A percentile compares a stretch with the other conserved stretches of the same genome.
Evolutionary conservation across 164 flowering plant genomes (phyloP).

Genomic region (Chimonanthus salicifolius): DNA sequence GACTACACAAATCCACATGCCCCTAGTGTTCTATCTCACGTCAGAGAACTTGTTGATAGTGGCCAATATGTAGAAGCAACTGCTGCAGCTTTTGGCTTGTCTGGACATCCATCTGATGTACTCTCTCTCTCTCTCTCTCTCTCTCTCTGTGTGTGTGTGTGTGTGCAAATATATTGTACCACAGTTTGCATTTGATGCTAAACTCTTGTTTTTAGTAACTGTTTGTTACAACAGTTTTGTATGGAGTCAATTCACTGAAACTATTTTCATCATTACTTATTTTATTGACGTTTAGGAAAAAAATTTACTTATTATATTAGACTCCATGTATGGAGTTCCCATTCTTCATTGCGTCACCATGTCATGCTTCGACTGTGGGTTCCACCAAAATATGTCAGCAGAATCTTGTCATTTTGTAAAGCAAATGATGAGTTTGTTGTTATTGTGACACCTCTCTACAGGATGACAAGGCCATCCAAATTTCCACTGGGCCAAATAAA

Average conservation of each 20-base stretch:
- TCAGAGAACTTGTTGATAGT: slow-evolving; percentile 68
- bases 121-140: background rate
- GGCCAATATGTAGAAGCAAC: slow-evolving; percentile 69
- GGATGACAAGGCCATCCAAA: background rate
- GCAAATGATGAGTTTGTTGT: background rate
- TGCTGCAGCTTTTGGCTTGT: slow-evolving; percentile 48
- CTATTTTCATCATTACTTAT: background rate
- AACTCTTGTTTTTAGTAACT: too few species aligned
- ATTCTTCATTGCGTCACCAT: background rate
- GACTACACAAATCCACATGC: slow-evolving; percentile 62
- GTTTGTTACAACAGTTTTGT: background rate
- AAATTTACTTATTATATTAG: too few species aligned
- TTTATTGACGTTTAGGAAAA: too few species aligned
- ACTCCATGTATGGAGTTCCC: too few species aligned
- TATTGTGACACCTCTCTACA: background rate
- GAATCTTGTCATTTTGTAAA: background rate
- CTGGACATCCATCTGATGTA: slow-evolving; percentile 67
- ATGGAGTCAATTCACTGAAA: background rate
- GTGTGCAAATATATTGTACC: background rate
- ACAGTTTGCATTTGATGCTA: background rate
- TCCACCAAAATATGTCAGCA: background rate
- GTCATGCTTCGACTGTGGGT: background rate
- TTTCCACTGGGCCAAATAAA: too few species aligned
- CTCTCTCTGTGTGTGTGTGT: background rate
- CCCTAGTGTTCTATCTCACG: slow-evolving; percentile 56